Percentiles rank a stretch among this genome's conserved stretches.
Conservation (phyloP, 129 eudicot species). For the Flaveria sonorensis region DNA sequence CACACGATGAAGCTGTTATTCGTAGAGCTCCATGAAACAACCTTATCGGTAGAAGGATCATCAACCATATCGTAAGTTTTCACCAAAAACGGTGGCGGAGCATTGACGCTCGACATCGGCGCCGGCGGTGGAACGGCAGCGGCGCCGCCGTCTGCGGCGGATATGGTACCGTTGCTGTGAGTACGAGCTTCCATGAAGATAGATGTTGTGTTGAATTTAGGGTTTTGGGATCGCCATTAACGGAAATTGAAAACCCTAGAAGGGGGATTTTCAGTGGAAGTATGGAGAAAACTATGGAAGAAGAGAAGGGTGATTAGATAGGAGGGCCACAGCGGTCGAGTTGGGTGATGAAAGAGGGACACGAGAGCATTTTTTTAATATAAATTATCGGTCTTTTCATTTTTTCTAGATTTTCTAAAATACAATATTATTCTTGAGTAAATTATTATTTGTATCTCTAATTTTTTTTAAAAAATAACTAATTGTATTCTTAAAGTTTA, state of each 20-base stretch:
- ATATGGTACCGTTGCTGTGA: constrained; percentile 20
- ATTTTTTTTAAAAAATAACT: too few relatives aligned
- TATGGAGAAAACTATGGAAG: constrained; percentile 34
- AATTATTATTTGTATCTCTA: too few relatives aligned
- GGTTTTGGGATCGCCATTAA: constrained; percentile 31
- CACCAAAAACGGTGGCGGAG: constrained; percentile 78
- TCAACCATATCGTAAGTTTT: constrained; percentile 93
- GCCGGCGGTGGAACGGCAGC: constrained; percentile 37
- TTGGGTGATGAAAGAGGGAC: constrained; percentile 9
- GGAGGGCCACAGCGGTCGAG: constrained; percentile 22
- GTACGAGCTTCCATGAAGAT: constrained; percentile 29
- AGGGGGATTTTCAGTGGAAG: not conserved
- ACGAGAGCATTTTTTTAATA: not conserved
- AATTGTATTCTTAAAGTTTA: too few relatives aligned
- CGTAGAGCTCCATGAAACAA: constrained; percentile 82
- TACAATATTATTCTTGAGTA: too few relatives aligned
- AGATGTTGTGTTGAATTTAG: constrained; percentile 14
- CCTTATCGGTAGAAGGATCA: constrained; percentile 69
- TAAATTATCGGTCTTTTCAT: not conserved
- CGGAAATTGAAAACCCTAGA: constrained; percentile 34
- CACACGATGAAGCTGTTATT: constrained; percentile 85
- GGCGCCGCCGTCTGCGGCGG: constrained; percentile 22
- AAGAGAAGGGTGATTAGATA: constrained; percentile 25
- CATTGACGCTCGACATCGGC: constrained; percentile 57
- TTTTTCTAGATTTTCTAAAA: too few relatives aligned